Evolutionary conservation across 2,329 filamentous ascomycete genomes (phyloP).

Genomic region (Chrysoporthe puriensis): DNA sequence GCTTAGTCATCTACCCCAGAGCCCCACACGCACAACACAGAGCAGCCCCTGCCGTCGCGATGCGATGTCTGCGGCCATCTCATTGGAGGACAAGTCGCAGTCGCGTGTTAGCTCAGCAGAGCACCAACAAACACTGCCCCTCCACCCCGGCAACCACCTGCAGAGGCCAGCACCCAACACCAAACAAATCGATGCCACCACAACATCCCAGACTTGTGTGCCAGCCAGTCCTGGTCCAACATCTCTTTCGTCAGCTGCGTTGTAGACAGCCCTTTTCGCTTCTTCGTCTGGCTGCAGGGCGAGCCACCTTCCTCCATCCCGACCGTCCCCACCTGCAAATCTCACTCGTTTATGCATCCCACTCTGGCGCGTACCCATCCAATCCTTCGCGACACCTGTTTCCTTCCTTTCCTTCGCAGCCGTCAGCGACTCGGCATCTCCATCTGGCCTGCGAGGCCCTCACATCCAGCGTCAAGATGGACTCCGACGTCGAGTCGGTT

Average conservation of each 20-base stretch:
- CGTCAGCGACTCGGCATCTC: constrained; percentile 13
- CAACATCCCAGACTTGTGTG: constrained; percentile 1
- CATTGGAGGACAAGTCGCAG: not conserved
- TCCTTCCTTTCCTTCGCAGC: constrained; percentile 12
- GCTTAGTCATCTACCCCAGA: not conserved
- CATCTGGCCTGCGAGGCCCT: constrained; percentile 24
- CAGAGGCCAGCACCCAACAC: not conserved
- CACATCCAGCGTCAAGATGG: constrained; percentile 47
- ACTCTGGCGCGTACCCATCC: constrained; percentile 7
- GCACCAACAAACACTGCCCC: constrained; percentile 12
- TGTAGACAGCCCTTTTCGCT: constrained; percentile 1
- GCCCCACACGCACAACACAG: not conserved
- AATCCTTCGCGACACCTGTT: constrained; percentile 19
- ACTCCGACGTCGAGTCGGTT: constrained; percentile 61
- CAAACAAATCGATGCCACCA: not conserved
- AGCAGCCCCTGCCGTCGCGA: not conserved
- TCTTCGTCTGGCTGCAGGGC: constrained; percentile 18
- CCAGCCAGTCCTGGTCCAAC: not conserved
- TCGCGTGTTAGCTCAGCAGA: constrained; percentile 17
- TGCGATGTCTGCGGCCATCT: not conserved
- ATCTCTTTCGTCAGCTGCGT: not conserved
- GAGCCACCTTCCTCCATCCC: constrained; percentile 8
- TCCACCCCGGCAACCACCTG: constrained; percentile 13
- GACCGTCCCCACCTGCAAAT: constrained; percentile 25
- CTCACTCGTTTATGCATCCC: constrained; percentile 26